Conservation (phyloP, 352 stramenopile genomes). For the Saprolegnia diclina region DNA sequence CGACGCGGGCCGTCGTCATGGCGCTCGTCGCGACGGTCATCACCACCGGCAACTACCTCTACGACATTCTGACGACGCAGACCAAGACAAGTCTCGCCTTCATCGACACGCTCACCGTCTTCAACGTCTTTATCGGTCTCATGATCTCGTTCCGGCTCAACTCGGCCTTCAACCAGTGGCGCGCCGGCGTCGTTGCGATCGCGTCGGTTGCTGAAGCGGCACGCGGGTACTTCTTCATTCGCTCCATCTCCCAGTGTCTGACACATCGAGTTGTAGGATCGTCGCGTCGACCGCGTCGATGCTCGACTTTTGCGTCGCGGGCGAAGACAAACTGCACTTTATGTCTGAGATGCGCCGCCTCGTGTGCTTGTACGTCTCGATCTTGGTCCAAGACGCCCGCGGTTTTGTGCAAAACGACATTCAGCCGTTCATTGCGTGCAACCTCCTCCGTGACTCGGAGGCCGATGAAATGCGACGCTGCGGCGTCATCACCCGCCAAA, state of each 20-base stretch:
- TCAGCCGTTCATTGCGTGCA: slow-evolving; percentile 4
- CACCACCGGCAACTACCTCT: slow-evolving; percentile 43
- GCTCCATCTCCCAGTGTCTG: slow-evolving; percentile 59
- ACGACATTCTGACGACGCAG: slow-evolving; percentile 54
- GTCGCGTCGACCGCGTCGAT: slow-evolving; percentile 13
- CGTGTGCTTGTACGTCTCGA: slow-evolving; percentile 79
- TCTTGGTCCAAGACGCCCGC: slow-evolving; percentile 72
- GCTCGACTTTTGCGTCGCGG: slow-evolving; percentile 10
- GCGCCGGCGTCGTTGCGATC: slow-evolving; percentile 56
- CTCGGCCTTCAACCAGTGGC: slow-evolving; percentile 74
- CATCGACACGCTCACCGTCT: slow-evolving; percentile 74
- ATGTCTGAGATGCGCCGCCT: slow-evolving; percentile 66
- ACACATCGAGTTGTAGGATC: slow-evolving; percentile 28
- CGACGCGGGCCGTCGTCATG: slow-evolving; percentile 56
- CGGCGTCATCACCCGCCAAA: slow-evolving; percentile 3
- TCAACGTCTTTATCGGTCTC: slow-evolving; percentile 79
- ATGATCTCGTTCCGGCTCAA: slow-evolving; percentile 78
- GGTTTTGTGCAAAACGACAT: slow-evolving; percentile 29
- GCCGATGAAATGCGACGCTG: slow-evolving; percentile 22
- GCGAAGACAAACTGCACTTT: slow-evolving; percentile 33
- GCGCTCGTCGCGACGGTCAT: slow-evolving; percentile 52
- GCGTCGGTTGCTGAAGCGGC: slow-evolving; percentile 55
- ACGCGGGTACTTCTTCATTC: slow-evolving; percentile 60
- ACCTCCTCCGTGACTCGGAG: slow-evolving; percentile 12
- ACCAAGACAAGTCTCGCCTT: slow-evolving; percentile 66